Evolutionary conservation across 371 early-diverging fungal genomes (phyloP), one percentile per base, ranked within the genome.

Genomic region (Blastocladiella emersonii): DNA sequence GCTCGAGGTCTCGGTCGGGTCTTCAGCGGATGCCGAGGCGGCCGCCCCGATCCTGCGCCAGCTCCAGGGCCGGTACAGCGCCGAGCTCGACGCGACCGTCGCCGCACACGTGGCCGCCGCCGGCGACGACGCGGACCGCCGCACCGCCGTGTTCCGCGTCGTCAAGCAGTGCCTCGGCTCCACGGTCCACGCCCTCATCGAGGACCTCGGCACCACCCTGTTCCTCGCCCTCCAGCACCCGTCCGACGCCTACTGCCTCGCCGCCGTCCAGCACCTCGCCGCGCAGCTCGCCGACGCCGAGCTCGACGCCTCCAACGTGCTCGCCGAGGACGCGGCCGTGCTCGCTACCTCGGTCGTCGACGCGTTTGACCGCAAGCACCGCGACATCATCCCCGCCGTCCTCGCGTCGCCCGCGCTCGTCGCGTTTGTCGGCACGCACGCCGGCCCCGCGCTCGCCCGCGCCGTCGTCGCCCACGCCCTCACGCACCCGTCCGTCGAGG

Each of bases 391-490:
- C n/a, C 64, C 56, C 0, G 43, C 48, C 10, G 51, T 61, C 0
- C 57, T 51, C 2, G 60, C 74, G 13, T 71, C 74, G 17, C 59
- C 71, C 10, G 78, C 71, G 44, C 69, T 85, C 27, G 64, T 74
- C 12, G 60, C 66, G 8, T 61, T 74, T 27, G 61, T 74, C 66
- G 63, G 44, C 39, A 36, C 63, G 57, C n/a, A 66, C 8, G 68
- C 62, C n/a, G 48, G 70, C 17, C 37, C 62, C 19, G 17, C 10
- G 12, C 37, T 64, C 3, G 70, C 69, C 3, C 34, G 66, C 1
- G 66, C 60, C 3, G 43, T 68, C 23, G 66, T 66, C 7, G 66
- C 65, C 17, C 70, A 64, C 6, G 62, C 60, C 0, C 66, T 53
- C 13, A 43, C 53, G 2, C 34, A 56, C 34, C 60, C 70, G 25